Base-by-base conservation (phyloP, 345 rosid genomes). In the Salix exigua region DNA sequence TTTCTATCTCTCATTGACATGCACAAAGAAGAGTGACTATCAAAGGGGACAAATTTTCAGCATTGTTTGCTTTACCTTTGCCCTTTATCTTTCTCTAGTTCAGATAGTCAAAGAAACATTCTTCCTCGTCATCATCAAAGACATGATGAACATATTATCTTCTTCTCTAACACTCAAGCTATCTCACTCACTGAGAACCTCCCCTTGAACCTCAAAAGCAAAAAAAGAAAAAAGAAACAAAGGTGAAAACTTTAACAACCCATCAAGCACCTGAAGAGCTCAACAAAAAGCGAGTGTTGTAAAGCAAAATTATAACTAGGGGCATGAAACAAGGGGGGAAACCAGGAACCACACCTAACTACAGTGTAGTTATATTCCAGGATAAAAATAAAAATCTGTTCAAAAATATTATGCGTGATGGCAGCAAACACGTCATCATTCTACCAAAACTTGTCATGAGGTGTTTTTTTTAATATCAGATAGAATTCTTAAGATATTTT, bases 91-190 rank as follows among this genome's bases (percentile, higher is more conserved):
- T 62, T 79, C 74, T 70, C 68, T 65, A 61, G 78, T 75, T 78
- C 64, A 70, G 44, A 78, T 65, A 58, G 72, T 64, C 66, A 48
- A 78, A 81, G 44, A 2, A 42, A 63, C 66, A 58, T 42, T 73
- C 75, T 55, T 31, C 78, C 40, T 70, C 71, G 28, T 21, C 62
- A 73, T 66, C 77, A 53, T 75, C 72, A 68, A 66, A 33, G 25
- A 67, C 66, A 78, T 58, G 77, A 82, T 68, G 63, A 71, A 65
- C 61, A 68, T 46, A 63, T 31, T 71, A 79, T 75, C 85, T 77
- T 71, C 73, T 75, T 67, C 80, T 55, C 85, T 53, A 83, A 75
- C 75, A 79, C 83, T 77, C 73, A 83, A 83, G 86, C 74, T 73
- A 67, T 38, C 76, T 66, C 74, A 70, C 62, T 28, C 64, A 23